Evolutionary conservation across 495 filamentous ascomycete species (phyloP).

Genomic region (Aspergillus diversus): DNA sequence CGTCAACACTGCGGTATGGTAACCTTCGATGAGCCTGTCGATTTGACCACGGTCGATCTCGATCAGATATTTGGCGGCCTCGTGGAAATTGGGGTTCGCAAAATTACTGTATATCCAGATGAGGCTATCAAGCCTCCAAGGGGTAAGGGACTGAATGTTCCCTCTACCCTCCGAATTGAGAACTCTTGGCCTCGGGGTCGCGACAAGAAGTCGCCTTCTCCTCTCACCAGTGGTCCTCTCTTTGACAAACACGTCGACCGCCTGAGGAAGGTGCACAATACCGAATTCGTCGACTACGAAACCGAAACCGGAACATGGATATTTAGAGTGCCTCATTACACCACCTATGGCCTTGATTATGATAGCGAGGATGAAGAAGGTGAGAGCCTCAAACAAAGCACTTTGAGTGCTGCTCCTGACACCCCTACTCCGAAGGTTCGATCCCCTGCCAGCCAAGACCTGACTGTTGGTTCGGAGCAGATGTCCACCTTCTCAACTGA

Average conservation of each 20-base stretch:
- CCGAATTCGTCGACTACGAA: conserved; percentile 80
- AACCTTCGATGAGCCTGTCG: conserved; percentile 77
- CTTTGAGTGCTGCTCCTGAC: conserved; percentile 62
- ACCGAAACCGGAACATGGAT: conserved; percentile 80
- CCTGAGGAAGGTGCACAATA: conserved; percentile 74
- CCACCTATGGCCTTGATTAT: conserved; percentile 90
- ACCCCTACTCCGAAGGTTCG: conserved; percentile 58
- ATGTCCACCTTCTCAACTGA: conserved; percentile 53
- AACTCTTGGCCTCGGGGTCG: conserved; percentile 86
- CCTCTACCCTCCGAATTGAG: conserved; percentile 78
- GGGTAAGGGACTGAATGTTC: conserved; percentile 90
- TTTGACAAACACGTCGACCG: conserved; percentile 82
- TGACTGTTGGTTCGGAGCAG: conserved; percentile 47
- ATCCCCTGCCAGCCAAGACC: conserved; percentile 35
- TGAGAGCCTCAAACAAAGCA: conserved; percentile 57
- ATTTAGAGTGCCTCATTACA: conserved; percentile 92
- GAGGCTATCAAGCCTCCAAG: conserved; percentile 72
- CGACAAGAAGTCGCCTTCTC: conserved; percentile 57
- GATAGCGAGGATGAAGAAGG: conserved; percentile 73
- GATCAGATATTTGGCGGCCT: conserved; percentile 74
- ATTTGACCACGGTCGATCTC: conserved; percentile 71
- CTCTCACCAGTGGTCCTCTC: conserved; percentile 57
- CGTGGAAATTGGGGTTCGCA: conserved; percentile 72
- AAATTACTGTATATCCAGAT: conserved; percentile 84
- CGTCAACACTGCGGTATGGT: conserved; percentile 79